A percentile compares a stretch with the other conserved stretches of the same genome.
Evolutionary conservation across 192 early-diverging fungal species (phyloP).

Genomic region (Chytriomyces sp.): DNA sequence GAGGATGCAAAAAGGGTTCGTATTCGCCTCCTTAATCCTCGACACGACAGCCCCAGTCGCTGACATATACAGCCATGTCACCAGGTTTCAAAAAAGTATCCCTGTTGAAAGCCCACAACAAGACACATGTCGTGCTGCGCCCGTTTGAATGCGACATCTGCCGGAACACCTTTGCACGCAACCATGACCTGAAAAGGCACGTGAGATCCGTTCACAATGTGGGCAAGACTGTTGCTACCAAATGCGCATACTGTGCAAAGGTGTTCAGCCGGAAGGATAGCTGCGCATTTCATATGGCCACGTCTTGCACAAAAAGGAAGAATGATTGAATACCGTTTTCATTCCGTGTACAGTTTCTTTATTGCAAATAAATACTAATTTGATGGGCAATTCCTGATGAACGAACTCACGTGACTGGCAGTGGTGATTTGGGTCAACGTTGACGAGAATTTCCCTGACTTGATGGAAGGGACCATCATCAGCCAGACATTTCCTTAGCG

Average conservation of each 20-base stretch:
- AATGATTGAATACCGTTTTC: background rate
- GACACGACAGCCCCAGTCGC: background rate
- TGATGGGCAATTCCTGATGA: too few species aligned
- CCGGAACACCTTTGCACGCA: slow-evolving; percentile 10
- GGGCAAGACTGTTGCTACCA: background rate
- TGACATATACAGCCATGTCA: background rate
- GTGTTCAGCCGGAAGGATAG: background rate
- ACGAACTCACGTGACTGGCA: too few species aligned
- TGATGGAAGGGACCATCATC: too few species aligned
- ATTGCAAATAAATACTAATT: too few species aligned
- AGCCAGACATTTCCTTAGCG: too few species aligned
- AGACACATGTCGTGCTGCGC: background rate
- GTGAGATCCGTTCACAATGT: background rate
- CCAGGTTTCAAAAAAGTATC: slow-evolving; percentile 12
- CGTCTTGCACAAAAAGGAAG: background rate
- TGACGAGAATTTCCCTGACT: too few species aligned
- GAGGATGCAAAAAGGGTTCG: background rate
- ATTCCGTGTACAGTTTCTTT: background rate
- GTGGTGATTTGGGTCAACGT: too few species aligned
- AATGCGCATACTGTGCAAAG: background rate
- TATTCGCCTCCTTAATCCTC: background rate
- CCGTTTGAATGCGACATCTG: slow-evolving; percentile 14
- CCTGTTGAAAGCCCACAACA: slow-evolving; percentile 8
- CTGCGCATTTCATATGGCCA: background rate
- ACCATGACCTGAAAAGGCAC: slow-evolving; percentile 19